These are phyloP conservation scores for Chytriomyces confervae DNA, from an alignment of 192 early-diverging fungal species.

Conservation along the genomic window DNA sequence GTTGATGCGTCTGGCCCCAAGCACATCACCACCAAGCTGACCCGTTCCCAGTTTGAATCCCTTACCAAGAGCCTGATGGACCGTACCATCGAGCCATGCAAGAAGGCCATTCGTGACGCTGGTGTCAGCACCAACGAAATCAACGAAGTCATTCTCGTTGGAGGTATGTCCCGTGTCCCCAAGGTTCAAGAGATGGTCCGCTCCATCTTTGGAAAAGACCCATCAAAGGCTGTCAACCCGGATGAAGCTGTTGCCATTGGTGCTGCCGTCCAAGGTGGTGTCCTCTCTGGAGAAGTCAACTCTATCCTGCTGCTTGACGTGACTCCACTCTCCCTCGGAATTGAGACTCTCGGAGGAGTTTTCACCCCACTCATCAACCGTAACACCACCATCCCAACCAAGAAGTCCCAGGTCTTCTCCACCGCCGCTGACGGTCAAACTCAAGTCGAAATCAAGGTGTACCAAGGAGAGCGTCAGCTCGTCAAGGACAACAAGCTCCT, in stretches of 20 bases:
- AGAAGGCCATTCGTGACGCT: constrained; percentile 97
- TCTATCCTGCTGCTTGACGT: constrained; percentile 97
- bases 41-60: constrained; percentile 87
- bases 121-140: constrained; percentile 80
- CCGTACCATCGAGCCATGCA: constrained; percentile 90
- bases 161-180: constrained; percentile 98
- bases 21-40: constrained; percentile 95
- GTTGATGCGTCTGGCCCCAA: constrained; percentile 89
- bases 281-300: constrained; percentile 93
- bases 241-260: constrained; percentile 99
- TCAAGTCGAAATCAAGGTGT: constrained; percentile 96
- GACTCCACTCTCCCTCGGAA: constrained; percentile 96
- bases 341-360: constrained; percentile 97
- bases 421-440: constrained; percentile 98
- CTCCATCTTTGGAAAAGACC: constrained; percentile 85
- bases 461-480: constrained; percentile 98
- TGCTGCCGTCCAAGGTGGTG: constrained; percentile 98
- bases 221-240: constrained; percentile 95
- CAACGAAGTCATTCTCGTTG: constrained; percentile 94
- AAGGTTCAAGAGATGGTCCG: constrained; percentile 95
- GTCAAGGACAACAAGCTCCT: constrained; percentile 97
- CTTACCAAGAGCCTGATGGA: constrained; percentile 82
- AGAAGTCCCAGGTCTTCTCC: constrained; percentile 99
- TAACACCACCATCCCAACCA: constrained; percentile 99
- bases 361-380: constrained; percentile 96